phyloP scores from a whole-genome alignment of 495 filamentous ascomycete species.

The Aspergillus panamensis region DNA sequence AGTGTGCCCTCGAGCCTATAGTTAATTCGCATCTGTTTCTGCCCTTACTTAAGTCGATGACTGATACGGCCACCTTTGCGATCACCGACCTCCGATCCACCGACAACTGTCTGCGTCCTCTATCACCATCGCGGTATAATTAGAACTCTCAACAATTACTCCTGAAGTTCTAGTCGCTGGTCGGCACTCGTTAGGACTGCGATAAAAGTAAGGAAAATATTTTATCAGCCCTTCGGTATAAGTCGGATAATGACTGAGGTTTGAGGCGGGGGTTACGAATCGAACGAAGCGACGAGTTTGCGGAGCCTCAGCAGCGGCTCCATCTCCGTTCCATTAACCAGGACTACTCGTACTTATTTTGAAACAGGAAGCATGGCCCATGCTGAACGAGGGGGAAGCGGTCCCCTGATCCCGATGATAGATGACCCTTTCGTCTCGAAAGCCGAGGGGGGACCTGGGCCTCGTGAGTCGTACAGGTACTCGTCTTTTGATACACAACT shows the following conservation, averaged over 20 bases:
- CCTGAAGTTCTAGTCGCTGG: slow-evolving; percentile 33
- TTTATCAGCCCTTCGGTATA: slow-evolving; percentile 4
- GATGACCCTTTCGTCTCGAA: slow-evolving; percentile 56
- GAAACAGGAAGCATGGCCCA: slow-evolving; percentile 4
- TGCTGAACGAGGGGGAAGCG: slow-evolving; percentile 19
- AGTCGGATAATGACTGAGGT: slow-evolving; percentile 36
- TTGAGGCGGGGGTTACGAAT: slow-evolving; percentile 24
- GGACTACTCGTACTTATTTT: slow-evolving; percentile 16
- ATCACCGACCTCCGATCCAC: slow-evolving; percentile 2
- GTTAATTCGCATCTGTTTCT: slow-evolving; percentile 1
- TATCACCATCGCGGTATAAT: slow-evolving; percentile 11
- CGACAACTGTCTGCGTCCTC: slow-evolving; percentile 10
- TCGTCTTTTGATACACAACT: slow-evolving; percentile 75
- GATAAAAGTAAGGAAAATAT: neutral
- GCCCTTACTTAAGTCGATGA: slow-evolving; percentile 8
- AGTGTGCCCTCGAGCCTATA: neutral
- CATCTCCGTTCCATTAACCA: slow-evolving; percentile 25
- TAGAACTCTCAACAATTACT: slow-evolving; percentile 13
- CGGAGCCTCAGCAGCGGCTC: slow-evolving; percentile 29
- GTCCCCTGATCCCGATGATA: slow-evolving; percentile 32
- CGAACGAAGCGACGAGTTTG: slow-evolving; percentile 27
- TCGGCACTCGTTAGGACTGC: slow-evolving; percentile 27
- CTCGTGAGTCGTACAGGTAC: slow-evolving; percentile 62
- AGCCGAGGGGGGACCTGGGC: slow-evolving; percentile 29
- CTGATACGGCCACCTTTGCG: slow-evolving; percentile 8